Base-by-base conservation (phyloP, 192 early-diverging fungal species). In the Gaertneriomyces semiglobifer region DNA sequence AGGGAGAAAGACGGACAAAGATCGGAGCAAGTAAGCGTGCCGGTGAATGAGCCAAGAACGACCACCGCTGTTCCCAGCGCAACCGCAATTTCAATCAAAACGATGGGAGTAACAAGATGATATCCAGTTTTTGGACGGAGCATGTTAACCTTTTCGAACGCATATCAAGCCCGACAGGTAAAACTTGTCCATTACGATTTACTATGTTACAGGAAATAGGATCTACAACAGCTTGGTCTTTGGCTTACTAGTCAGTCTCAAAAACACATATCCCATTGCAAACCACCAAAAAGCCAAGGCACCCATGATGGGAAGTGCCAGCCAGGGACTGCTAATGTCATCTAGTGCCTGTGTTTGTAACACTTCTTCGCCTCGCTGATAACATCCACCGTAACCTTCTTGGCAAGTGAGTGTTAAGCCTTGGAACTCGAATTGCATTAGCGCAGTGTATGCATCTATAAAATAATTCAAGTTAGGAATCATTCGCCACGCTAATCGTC, bases 141-240 rank as follows among this genome's bases (percentile, higher is more conserved):
- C 25, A 33, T 2, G 25, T 33, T 33, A 33, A 33, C 25, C 2
- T 33, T 33, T 33, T 33, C 25, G 25, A 33, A 33, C 0, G 25
- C 25, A 33, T 33, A 33, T 33, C 25, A 33, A 33, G 25, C 25
- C 0, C 25, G 2, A 33, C 25, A 2, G 25, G 25, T 33, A 33
- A 33, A 33, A 33, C 25, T 33, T 33, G 25, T 33, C 25, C 25
- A 33, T 33, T 33, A 33, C 25, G 25, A 33, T 0, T 33, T 1
- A 33, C 25, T 33, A 33, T 33, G 25, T 1, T 33, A 33, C 25
- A 33, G 25, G 25, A 33, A 33, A 33, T 33, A 33, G 2, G 25
- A 33, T 57, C 39, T 39, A 57, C 55, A 57, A 57, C 12, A 63
- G 14, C 50, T 54, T 53, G 18, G 39, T 66, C 51, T 66, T 66